phyloP scores from a whole-genome alignment of 768 basidiomycete genomes.

The Nidularia sp. region DNA sequence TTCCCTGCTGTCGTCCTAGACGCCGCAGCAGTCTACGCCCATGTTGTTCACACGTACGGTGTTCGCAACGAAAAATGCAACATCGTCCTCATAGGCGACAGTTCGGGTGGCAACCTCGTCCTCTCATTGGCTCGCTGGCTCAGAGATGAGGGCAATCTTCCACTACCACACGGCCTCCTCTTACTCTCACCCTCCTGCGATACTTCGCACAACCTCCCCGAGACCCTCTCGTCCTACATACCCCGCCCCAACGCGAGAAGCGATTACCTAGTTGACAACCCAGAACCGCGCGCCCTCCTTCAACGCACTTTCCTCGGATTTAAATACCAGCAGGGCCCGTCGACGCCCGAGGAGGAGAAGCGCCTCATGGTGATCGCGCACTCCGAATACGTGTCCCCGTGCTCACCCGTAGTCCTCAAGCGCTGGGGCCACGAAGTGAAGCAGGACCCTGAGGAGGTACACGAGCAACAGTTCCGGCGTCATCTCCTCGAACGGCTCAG shows the following conservation, averaged over 20 bases:
- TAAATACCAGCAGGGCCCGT: constrained; percentile 10
- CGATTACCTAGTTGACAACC: constrained; percentile 51
- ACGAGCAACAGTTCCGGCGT: constrained; percentile 15
- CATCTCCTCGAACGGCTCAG: constrained; percentile 12
- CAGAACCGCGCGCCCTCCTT: constrained; percentile 47
- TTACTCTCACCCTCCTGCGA: constrained; percentile 36
- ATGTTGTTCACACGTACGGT: constrained; percentile 31
- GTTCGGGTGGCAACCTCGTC: constrained; percentile 50
- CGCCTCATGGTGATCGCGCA: constrained; percentile 30
- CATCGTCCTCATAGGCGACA: constrained; percentile 49
- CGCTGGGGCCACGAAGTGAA: constrained; percentile 31
- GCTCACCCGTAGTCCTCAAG: constrained; percentile 32
- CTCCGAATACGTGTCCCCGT: constrained; percentile 37
- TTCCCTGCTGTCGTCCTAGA: constrained; percentile 53
- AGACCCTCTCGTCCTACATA: constrained; percentile 42
- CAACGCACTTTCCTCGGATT: constrained; percentile 52
- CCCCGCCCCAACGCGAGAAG: constrained; percentile 44
- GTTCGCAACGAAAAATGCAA: constrained; percentile 18
- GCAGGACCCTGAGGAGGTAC: constrained; percentile 22
- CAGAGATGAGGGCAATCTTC: constrained; percentile 43
- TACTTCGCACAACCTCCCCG: constrained; percentile 42
- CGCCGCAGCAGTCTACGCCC: constrained; percentile 47
- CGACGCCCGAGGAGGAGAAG: constrained; percentile 21
- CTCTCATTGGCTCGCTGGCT: constrained; percentile 49
- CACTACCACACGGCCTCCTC: constrained; percentile 39